These are phyloP conservation scores for Trypanosoma avium DNA, from an alignment of 208 protist species.

Conservation along the genomic window DNA sequence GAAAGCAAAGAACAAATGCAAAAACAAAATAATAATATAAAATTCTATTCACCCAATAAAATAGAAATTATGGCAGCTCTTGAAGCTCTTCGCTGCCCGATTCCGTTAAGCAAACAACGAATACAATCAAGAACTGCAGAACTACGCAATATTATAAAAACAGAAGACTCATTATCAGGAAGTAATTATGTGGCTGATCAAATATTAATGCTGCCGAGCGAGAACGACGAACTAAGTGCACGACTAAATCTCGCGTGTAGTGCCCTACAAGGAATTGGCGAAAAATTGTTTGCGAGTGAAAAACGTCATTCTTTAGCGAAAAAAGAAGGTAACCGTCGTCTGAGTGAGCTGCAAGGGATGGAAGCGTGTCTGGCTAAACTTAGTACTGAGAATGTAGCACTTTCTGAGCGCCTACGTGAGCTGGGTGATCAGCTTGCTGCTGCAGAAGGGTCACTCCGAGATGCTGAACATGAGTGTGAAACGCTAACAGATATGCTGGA, in stretches of 20 bases:
- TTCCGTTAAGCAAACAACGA: no score
- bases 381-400: slow-evolving; percentile 2
- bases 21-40: no score
- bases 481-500: slow-evolving; percentile 4
- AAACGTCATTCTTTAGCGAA: no score
- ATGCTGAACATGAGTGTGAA: slow-evolving; percentile 6
- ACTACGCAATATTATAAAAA: no score
- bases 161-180: no score
- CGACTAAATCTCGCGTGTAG: not conserved
- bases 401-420: slow-evolving; percentile 5
- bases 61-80: no score
- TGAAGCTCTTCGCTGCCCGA: no score
- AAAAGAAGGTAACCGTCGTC: not conserved
- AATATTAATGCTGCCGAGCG: no score
- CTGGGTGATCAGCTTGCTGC: not conserved
- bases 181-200: no score
- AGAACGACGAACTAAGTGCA: not conserved
- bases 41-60: no score
- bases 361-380: slow-evolving; percentile 16
- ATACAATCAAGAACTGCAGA: not conserved
- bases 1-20: no score
- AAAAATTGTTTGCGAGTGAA: not conserved
- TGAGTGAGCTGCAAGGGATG: not conserved
- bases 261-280: not conserved
- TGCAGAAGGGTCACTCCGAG: not conserved